Percentiles rank a stretch among this genome's conserved stretches.
Evolutionary conservation across 2,329 filamentous ascomycete species (phyloP).

Genomic region (Stromatinia cepivora): DNA sequence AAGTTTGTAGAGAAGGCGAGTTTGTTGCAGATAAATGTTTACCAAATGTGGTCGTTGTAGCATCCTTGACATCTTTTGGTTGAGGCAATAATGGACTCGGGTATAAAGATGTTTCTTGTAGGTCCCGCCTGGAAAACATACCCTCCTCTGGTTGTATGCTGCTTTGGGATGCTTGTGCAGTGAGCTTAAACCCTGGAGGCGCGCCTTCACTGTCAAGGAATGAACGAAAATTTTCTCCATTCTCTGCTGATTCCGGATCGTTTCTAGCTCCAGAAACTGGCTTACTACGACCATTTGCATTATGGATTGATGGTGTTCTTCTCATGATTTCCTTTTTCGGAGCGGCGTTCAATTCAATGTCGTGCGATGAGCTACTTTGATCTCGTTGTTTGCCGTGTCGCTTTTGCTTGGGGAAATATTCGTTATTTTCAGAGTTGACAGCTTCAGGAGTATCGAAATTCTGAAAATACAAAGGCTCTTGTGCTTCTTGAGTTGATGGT

Average conservation of each 20-base stretch:
- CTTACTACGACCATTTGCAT: not conserved
- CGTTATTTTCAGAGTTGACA: not conserved
- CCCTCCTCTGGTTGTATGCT: slow-evolving; percentile 22
- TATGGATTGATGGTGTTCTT: slow-evolving; percentile 18
- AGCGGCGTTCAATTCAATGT: not conserved
- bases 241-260: not conserved
- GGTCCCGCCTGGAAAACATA: slow-evolving; percentile 13
- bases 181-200: slow-evolving; percentile 8
- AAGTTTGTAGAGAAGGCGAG: not conserved
- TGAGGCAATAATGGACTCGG: not conserved
- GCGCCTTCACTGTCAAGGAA: slow-evolving; percentile 6
- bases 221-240: not conserved
- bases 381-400: not conserved
- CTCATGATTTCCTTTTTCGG: not conserved
- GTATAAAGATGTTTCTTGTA: not conserved
- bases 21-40: slow-evolving; percentile 12
- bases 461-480: slow-evolving; percentile 15
- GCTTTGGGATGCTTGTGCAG: slow-evolving; percentile 6
- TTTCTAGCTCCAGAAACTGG: not conserved
- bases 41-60: slow-evolving; percentile 25
- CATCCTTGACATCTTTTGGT: slow-evolving; percentile 26
- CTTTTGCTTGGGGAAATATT: slow-evolving; percentile 15
- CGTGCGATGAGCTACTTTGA: not conserved
- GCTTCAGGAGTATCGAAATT: slow-evolving; percentile 21
- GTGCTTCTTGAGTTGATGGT: not conserved